Percentiles rank a stretch among this genome's conserved stretches.
Evolutionary conservation across 2,329 filamentous ascomycete genomes (phyloP).

Genomic region (Pseudocercospora crystallina): DNA sequence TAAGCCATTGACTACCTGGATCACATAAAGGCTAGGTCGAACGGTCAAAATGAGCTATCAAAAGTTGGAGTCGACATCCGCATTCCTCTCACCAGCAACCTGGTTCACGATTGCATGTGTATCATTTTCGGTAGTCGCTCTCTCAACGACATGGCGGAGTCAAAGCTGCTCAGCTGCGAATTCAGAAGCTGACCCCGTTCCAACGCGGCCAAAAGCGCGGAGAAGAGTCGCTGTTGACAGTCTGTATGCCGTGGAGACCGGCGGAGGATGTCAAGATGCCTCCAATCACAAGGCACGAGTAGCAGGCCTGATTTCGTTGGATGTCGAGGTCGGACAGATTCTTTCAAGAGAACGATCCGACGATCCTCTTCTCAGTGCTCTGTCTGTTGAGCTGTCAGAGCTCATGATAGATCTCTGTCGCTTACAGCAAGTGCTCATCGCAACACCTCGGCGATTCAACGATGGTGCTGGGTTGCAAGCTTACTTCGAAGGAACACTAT

Average conservation of each 20-base stretch:
- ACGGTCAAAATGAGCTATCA: constrained; percentile 5
- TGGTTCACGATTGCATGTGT: constrained; percentile 29
- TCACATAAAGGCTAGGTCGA: not conserved
- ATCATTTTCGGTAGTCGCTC: constrained; percentile 27
- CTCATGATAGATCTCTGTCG: constrained; percentile 22
- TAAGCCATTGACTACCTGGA: not conserved
- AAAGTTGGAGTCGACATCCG: constrained; percentile 2
- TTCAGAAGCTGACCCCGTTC: not conserved
- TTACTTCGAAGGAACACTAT: constrained; percentile 17
- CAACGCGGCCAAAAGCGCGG: not conserved
- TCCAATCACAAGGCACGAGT: not conserved
- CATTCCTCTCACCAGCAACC: constrained; percentile 25
- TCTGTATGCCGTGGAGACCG: constrained; percentile 2
- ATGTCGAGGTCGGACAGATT: not conserved
- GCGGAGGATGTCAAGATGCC: not conserved
- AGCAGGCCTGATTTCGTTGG: constrained; percentile 4
- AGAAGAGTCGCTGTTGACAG: constrained; percentile 14
- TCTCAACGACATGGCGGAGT: constrained; percentile 24
- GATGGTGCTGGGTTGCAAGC: not conserved
- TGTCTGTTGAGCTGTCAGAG: constrained; percentile 22
- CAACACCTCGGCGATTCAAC: not conserved
- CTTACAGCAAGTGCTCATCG: constrained; percentile 19
- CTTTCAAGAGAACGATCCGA: not conserved
- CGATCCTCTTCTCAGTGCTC: not conserved
- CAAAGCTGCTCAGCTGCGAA: not conserved